These are phyloP conservation scores for Pyrrhoderma lamaoense DNA, from an alignment of 1,284 basidiomycete species.

Conservation along the genomic window DNA sequence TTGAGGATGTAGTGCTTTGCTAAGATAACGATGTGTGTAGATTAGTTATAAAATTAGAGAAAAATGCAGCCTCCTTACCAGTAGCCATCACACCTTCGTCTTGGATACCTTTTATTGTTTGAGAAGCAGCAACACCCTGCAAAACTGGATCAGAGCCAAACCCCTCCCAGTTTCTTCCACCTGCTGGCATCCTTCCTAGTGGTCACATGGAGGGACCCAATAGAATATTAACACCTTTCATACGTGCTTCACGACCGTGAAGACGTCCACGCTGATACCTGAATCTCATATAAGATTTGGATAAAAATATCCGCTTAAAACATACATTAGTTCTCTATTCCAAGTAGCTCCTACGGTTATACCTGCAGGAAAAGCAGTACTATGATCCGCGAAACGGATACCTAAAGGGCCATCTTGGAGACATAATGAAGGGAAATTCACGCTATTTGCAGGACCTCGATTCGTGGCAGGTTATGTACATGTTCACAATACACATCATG, in stretches of 20 bases:
- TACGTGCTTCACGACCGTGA: slow-evolving; percentile 65
- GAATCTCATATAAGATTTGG: not conserved
- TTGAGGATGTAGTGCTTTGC: slow-evolving; percentile 29
- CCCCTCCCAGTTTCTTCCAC: slow-evolving; percentile 69
- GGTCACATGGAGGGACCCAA: slow-evolving; percentile 54
- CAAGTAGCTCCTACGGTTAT: slow-evolving; percentile 52
- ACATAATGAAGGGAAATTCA: slow-evolving; percentile 17
- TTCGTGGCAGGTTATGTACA: not conserved
- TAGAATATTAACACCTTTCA: slow-evolving; percentile 63
- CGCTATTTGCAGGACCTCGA: slow-evolving; percentile 12
- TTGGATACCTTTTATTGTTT: slow-evolving; percentile 42
- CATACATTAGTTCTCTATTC: slow-evolving; percentile 37
- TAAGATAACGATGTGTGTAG: slow-evolving; percentile 2
- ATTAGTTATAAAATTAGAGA: not conserved
- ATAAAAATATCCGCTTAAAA: not conserved
- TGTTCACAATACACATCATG: not conserved
- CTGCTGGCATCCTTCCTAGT: slow-evolving; percentile 35
- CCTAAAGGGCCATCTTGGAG: slow-evolving; percentile 34
- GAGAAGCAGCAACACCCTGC: slow-evolving; percentile 33
- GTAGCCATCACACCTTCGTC: slow-evolving; percentile 36
- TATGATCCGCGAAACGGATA: slow-evolving; percentile 25
- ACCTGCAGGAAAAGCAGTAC: slow-evolving; percentile 39
- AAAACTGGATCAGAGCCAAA: slow-evolving; percentile 50
- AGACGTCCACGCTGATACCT: slow-evolving; percentile 53
- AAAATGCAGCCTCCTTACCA: slow-evolving; percentile 29